A percentile compares a stretch with the other conserved stretches of the same genome.
phyloP scores from a whole-genome alignment of 1,284 basidiomycete genomes.

The Phlebopus sp. region DNA sequence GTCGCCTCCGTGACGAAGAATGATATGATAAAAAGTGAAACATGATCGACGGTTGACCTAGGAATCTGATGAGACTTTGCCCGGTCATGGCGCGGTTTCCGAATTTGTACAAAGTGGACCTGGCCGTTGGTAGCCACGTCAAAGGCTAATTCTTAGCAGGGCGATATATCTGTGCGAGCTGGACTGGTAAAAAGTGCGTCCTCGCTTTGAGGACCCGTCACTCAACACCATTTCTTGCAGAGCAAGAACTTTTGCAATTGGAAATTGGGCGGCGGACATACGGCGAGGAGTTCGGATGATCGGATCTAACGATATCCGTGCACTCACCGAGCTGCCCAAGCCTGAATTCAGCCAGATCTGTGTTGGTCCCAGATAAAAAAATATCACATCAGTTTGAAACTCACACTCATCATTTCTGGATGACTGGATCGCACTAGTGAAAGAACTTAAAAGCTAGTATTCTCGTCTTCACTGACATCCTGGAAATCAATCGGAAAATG shows the following conservation, averaged over 20 bases:
- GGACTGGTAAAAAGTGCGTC: background rate
- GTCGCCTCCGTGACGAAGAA: background rate
- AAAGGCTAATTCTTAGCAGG: constrained; percentile 26
- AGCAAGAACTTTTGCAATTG: background rate
- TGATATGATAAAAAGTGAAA: constrained; percentile 35
- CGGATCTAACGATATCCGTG: background rate
- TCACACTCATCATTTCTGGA: too few relatives aligned
- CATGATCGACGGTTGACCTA: constrained; percentile 33
- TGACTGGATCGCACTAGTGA: too few relatives aligned
- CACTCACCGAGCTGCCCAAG: background rate
- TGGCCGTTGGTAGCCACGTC: constrained; percentile 20
- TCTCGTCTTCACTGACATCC: too few relatives aligned
- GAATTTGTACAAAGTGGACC: constrained; percentile 30
- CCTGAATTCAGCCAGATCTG: too few relatives aligned
- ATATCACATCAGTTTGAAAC: too few relatives aligned
- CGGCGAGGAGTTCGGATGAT: background rate
- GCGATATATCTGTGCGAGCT: background rate
- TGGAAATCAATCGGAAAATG: too few relatives aligned
- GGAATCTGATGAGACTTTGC: constrained; percentile 12
- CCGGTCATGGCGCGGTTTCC: constrained; percentile 13
- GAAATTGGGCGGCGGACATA: background rate
- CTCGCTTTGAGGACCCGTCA: too few relatives aligned
- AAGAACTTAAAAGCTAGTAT: too few relatives aligned
- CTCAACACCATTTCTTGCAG: too few relatives aligned
- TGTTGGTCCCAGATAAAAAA: too few relatives aligned